These are phyloP conservation scores for Podosphaera fusca DNA, from an alignment of 2,329 filamentous ascomycete genomes.

Conservation along the genomic window DNA sequence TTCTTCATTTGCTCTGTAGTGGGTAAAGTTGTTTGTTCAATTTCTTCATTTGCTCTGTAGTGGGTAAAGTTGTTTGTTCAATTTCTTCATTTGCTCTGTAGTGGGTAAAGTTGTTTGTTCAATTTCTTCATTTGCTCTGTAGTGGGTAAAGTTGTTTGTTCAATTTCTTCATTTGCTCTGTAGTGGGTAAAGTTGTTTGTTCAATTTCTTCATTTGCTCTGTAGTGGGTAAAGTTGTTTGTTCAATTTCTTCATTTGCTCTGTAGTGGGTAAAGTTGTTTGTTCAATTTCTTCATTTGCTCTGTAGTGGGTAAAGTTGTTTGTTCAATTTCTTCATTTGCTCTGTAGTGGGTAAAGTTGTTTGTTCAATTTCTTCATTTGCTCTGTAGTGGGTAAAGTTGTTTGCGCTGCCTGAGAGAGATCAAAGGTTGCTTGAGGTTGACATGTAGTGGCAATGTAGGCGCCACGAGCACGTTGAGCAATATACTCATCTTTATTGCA, in stretches of 20 bases:
- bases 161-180: not conserved
- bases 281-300: slow-evolving; percentile 1
- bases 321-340: slow-evolving; percentile 1
- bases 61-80: not conserved
- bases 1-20: too few species aligned
- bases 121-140: too few species aligned
- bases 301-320: too few species aligned
- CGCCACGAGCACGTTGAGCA: not conserved
- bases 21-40: not conserved
- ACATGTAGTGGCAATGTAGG: not conserved
- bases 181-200: not conserved
- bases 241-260: not conserved
- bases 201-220: not conserved
- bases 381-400: not conserved
- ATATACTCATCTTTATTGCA: not conserved
- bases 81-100: too few species aligned
- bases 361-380: not conserved
- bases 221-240: too few species aligned
- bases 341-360: too few species aligned
- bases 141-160: not conserved
- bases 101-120: not conserved
- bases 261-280: too few species aligned
- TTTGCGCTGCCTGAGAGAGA: not conserved
- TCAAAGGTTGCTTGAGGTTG: not conserved
- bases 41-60: too few species aligned